Percentiles rank a stretch among this genome's conserved stretches.
Conservation (phyloP, 805 yeast genomes). For the Helenozyma baotianmanensis region DNA sequence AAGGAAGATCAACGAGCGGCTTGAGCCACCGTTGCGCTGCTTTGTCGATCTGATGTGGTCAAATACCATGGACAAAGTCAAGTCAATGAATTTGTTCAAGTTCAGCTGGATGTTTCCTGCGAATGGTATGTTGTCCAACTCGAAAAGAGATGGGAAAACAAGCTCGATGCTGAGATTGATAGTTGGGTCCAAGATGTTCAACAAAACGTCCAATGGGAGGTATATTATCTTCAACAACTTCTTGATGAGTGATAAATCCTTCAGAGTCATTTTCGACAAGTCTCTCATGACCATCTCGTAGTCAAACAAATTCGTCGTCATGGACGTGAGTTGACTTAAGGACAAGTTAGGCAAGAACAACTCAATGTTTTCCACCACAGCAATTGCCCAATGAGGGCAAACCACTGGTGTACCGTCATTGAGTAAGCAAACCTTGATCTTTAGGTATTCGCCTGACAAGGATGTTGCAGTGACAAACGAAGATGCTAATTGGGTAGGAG, state of each 20-base stretch:
- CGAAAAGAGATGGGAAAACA: conserved; percentile 62
- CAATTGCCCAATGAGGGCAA: conserved; percentile 61
- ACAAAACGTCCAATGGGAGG: conserved; percentile 56
- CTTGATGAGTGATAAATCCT: conserved; percentile 38
- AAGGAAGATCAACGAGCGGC: conserved; percentile 72
- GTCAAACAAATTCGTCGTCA: conserved; percentile 37
- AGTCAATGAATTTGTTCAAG: conserved; percentile 73
- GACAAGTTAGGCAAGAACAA: conserved; percentile 60
- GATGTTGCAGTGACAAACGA: conserved; percentile 91
- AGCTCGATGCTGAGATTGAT: conserved; percentile 72
- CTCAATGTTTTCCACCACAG: conserved; percentile 46
- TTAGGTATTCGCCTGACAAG: conserved; percentile 71
- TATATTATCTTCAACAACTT: conserved; percentile 44
- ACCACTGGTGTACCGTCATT: conserved; percentile 85
- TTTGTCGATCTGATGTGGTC: conserved; percentile 59
- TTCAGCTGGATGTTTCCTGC: conserved; percentile 42
- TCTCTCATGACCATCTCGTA: conserved; percentile 37
- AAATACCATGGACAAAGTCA: conserved; percentile 65
- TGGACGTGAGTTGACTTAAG: conserved; percentile 39
- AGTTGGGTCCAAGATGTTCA: conserved; percentile 50
- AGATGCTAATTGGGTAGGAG: conserved; percentile 23
- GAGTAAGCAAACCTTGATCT: conserved; percentile 64
- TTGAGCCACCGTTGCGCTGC: conserved; percentile 9
- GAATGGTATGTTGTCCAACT: conserved; percentile 36
- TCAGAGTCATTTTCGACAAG: conserved; percentile 31